Base-by-base conservation (phyloP, 768 basidiomycete species). In the Lactarius hengduanensis region DNA sequence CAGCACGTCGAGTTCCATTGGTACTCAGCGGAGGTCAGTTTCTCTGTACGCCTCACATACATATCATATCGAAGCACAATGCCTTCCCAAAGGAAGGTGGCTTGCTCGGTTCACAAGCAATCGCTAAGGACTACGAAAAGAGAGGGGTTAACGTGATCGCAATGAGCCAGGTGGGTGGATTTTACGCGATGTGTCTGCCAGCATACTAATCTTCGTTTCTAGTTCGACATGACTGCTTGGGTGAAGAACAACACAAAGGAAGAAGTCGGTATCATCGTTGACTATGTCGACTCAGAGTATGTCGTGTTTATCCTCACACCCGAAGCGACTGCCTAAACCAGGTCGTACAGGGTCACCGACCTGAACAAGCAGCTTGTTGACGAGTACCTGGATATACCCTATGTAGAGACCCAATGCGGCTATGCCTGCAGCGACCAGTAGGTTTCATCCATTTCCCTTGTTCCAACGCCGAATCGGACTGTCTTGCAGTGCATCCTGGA, bases 141-240 rank as follows among this genome's bases (percentile, higher is more conserved):
- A 82, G 82, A 64, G 78, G 78, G 7, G 82, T 83, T 62, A 86
- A 89, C 71, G 90, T 94, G 67, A 76, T 88, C 70, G 91, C 89
- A 59, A 93, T 93, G 91, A 87, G 87, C 73, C 92, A 93, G 82
- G 90, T 91, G 75, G 22, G 70, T 65, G 26, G 47, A 28, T 66
- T 59, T 61, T 38, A n/a, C 18, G 3, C 38, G 5, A 6, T 62
- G 54, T 22, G 55, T 66, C 22, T 59, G n/a, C 26, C 63, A 43
- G 59, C 28, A 50, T 61, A 59, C 57, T 58, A 47, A 70, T 63
- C 65, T 50, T 59, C 30, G 16, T 59, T 55, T 57, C 59, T 71
- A 92, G 90, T 91, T 90, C 73, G 92, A 94, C 75, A 94, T 94
- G 92, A 94, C 92, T 26, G 92, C 92, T 63, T 97, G 94, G 94